Percentiles rank a stretch among this genome's conserved stretches.
phyloP scores from a whole-genome alignment of 371 early-diverging fungal species.

The Actinomucor elegans region DNA sequence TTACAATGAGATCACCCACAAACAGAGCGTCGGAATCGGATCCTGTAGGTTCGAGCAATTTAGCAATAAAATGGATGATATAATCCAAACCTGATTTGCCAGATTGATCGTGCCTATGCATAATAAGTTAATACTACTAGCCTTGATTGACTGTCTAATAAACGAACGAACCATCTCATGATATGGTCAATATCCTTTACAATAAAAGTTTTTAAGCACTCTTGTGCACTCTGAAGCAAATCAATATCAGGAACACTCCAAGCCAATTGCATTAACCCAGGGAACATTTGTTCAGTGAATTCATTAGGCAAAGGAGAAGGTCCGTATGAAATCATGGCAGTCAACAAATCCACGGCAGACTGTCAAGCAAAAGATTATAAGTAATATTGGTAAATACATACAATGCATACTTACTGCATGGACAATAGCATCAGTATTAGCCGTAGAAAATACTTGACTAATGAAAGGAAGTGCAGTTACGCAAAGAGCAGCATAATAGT shows the following conservation, averaged over 20 bases:
- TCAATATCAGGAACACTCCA: slow-evolving; percentile 64
- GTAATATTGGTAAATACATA: background rate
- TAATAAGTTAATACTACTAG: background rate
- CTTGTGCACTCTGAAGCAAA: slow-evolving; percentile 60
- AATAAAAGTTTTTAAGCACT: slow-evolving; percentile 65
- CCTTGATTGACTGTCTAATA: background rate
- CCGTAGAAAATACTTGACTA: slow-evolving; percentile 53
- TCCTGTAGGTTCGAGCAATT: slow-evolving; percentile 69
- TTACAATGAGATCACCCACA: slow-evolving; percentile 87
- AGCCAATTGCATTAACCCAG: slow-evolving; percentile 75
- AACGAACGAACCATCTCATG: slow-evolving; percentile 50
- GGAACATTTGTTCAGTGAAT: slow-evolving; percentile 79
- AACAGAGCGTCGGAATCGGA: slow-evolving; percentile 82
- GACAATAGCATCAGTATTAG: slow-evolving; percentile 45
- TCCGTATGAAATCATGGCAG: slow-evolving; percentile 60
- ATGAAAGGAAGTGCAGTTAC: slow-evolving; percentile 73
- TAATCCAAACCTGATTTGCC: slow-evolving; percentile 78
- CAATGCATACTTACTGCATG: slow-evolving; percentile 47
- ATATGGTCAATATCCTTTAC: slow-evolving; percentile 67
- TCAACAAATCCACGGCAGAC: slow-evolving; percentile 75
- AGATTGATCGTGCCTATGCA: slow-evolving; percentile 50
- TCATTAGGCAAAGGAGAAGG: slow-evolving; percentile 74
- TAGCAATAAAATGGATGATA: slow-evolving; percentile 77
- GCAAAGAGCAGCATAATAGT: slow-evolving; percentile 63
- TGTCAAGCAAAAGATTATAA: slow-evolving; percentile 18